These are phyloP conservation scores for Pestalotiopsis fici DNA, from an alignment of 2,329 filamentous ascomycete genomes.

Conservation along the genomic window DNA sequence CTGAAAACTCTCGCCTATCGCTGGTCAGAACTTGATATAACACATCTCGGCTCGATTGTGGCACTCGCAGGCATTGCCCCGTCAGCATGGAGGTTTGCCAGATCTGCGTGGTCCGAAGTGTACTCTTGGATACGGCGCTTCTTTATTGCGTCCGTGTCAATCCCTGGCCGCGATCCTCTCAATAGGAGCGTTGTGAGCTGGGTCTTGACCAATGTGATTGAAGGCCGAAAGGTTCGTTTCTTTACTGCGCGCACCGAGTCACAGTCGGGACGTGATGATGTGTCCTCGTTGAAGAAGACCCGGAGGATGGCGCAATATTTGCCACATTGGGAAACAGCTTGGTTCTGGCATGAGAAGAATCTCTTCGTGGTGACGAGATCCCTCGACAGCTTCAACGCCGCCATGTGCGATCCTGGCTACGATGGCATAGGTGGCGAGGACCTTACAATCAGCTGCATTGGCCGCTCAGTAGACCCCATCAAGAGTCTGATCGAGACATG, in stretches of 20 bases:
- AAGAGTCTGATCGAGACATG: slow-evolving; percentile 45
- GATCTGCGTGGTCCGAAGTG: slow-evolving; percentile 34
- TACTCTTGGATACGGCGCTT: slow-evolving; percentile 41
- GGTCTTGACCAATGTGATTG: slow-evolving; percentile 40
- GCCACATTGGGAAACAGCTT: slow-evolving; percentile 44
- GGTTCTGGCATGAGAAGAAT: slow-evolving; percentile 50
- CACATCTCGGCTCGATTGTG: slow-evolving; percentile 44
- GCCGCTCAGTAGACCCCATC: slow-evolving; percentile 50
- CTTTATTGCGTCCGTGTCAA: slow-evolving; percentile 44
- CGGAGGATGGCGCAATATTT: slow-evolving; percentile 42
- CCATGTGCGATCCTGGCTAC: slow-evolving; percentile 41
- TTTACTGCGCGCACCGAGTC: slow-evolving; percentile 46
- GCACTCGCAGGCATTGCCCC: slow-evolving; percentile 44
- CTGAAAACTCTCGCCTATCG: slow-evolving; percentile 36
- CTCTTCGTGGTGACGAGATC: slow-evolving; percentile 46
- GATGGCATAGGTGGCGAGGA: slow-evolving; percentile 48
- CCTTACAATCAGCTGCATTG: slow-evolving; percentile 49
- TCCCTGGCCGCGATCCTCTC: slow-evolving; percentile 44
- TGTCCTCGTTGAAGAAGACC: slow-evolving; percentile 41
- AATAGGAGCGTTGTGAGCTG: slow-evolving; percentile 46
- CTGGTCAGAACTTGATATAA: slow-evolving; percentile 47
- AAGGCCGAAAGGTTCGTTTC: slow-evolving; percentile 37
- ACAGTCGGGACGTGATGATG: slow-evolving; percentile 34
- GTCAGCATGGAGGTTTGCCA: slow-evolving; percentile 38
- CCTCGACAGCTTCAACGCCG: slow-evolving; percentile 35